A percentile compares a stretch with the other conserved stretches of the same genome.
phyloP scores from a whole-genome alignment of 345 rosid species.

The Trapa bicornis region DNA sequence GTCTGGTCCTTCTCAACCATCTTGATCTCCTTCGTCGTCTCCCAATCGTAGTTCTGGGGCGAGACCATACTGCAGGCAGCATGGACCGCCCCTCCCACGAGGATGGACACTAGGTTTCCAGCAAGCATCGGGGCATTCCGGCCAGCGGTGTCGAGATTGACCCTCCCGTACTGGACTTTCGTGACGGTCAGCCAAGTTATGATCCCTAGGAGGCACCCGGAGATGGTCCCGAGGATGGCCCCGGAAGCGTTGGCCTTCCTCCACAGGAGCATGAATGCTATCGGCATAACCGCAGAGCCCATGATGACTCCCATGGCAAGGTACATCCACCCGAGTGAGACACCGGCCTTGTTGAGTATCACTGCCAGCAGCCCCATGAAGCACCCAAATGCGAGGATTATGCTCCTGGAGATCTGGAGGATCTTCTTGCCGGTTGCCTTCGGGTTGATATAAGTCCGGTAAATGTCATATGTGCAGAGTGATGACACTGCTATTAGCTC shows the following conservation, averaged over 20 bases:
- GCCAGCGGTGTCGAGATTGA: constrained; percentile 66
- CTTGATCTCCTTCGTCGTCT: constrained; percentile 66
- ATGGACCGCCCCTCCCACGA: constrained; percentile 68
- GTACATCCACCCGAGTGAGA: constrained; percentile 95
- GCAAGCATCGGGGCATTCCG: constrained; percentile 82
- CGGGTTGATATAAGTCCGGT: constrained; percentile 81
- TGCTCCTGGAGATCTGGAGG: constrained; percentile 55
- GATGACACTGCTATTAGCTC: constrained; percentile 92
- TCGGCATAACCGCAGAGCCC: constrained; percentile 86
- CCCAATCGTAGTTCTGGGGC: constrained; percentile 82
- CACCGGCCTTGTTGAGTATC: constrained; percentile 69
- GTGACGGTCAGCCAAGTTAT: constrained; percentile 61
- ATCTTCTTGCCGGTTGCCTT: constrained; percentile 60
- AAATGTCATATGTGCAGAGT: constrained; percentile 74
- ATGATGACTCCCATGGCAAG: constrained; percentile 84
- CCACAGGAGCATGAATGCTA: constrained; percentile 90
- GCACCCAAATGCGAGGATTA: constrained; percentile 73
- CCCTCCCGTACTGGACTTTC: constrained; percentile 43
- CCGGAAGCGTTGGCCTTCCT: constrained; percentile 76
- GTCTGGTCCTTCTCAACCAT: constrained; percentile 49
- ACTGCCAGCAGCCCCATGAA: constrained; percentile 91
- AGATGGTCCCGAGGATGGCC: constrained; percentile 55
- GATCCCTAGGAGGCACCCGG: constrained; percentile 68
- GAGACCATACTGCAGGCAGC: constrained; percentile 45
- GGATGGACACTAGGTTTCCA: constrained; percentile 70